phyloP scores from a whole-genome alignment of 352 stramenopile species.

The Ochromonadaceae sp. region DNA sequence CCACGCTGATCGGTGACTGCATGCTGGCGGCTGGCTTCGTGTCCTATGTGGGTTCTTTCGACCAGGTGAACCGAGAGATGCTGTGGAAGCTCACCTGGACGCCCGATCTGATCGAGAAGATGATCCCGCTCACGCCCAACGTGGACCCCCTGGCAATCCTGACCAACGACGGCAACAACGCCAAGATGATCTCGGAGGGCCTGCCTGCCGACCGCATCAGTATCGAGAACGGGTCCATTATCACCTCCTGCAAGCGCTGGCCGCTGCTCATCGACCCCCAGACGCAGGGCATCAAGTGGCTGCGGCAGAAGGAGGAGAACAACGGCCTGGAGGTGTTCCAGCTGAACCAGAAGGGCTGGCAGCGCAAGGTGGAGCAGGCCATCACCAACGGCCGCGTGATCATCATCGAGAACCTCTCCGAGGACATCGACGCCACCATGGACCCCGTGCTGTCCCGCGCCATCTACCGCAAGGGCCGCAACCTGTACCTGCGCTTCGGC shows the following conservation, averaged over 20 bases:
- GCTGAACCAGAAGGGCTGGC: conserved; percentile 86
- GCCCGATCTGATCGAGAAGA: conserved; percentile 65
- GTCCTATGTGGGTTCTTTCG: conserved; percentile 91
- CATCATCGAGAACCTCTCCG: conserved; percentile 91
- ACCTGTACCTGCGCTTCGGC: conserved; percentile 76
- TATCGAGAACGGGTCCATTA: conserved; percentile 92
- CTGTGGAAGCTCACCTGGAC: conserved; percentile 63
- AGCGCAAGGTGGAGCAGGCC: conserved; percentile 74
- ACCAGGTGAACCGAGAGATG: conserved; percentile 65
- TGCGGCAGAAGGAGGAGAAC: conserved; percentile 77
- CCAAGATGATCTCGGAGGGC: conserved; percentile 92
- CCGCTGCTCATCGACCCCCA: conserved; percentile 93
- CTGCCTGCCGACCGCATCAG: conserved; percentile 89
- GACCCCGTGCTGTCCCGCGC: conserved; percentile 83
- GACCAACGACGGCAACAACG: conserved; percentile 86
- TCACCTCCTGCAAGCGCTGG: conserved; percentile 91
- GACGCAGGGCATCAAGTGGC: conserved; percentile 94
- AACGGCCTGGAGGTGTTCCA: conserved; percentile 72
- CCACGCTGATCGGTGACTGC: conserved; percentile 87
- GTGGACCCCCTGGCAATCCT: conserved; percentile 87
- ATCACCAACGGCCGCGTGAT: conserved; percentile 86
- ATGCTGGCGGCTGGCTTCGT: conserved; percentile 90
- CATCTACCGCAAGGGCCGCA: conserved; percentile 87
- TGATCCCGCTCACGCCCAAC: conserved; percentile 75
- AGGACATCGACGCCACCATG: conserved; percentile 89